Base-by-base conservation (phyloP, 306 rosid species). In the Heteromeles arbutifolia region DNA sequence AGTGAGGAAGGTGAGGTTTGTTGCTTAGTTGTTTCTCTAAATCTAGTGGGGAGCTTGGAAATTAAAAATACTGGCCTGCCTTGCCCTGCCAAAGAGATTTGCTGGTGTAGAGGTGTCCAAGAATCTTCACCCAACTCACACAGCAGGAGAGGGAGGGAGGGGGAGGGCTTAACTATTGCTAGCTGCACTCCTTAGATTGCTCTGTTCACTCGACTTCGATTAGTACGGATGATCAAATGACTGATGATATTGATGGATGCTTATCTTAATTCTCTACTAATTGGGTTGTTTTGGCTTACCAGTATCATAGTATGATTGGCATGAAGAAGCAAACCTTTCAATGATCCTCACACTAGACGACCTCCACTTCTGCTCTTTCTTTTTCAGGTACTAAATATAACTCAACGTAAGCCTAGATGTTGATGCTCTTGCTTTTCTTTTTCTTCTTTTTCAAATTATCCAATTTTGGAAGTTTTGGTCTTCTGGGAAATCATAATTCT, bases 321-420 rank as follows among this genome's bases (percentile, higher is more conserved):
- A 86, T 86, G 90, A 87, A 80, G 81, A 68, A 79, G 77, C 85
- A 69, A 84, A 57, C 76, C 79, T 84, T 72, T 82, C 89, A 82
- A 89, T 89, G 95, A 86, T 77, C 77, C 76, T 81, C 90, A 61
- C 67, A 79, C 75, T 50, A 85, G 80, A 85, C 81, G 79, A 66
- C 76, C 84, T 65, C 82, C 72, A 81, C 79, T 83, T 62, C 78
- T 76, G 57, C 84, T 73, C 88, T 84, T 74, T 83, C 52, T 80
- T 44, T 85, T 76, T 58, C 92, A 86, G 95, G 97, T 91, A 81
- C 41, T 26, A 50, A 54, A 19, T 48, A 48, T 48, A 15, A 48
- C n/a, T 41, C 26, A 58, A 31, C 28, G 53, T 56, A 76, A 13
- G 56, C 62, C 22, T 10, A 17, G 37, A 54, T 21, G 34, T 52